Base-by-base conservation (phyloP, 2,329 filamentous ascomycete genomes). In the Chaetomiaceae sp. region DNA sequence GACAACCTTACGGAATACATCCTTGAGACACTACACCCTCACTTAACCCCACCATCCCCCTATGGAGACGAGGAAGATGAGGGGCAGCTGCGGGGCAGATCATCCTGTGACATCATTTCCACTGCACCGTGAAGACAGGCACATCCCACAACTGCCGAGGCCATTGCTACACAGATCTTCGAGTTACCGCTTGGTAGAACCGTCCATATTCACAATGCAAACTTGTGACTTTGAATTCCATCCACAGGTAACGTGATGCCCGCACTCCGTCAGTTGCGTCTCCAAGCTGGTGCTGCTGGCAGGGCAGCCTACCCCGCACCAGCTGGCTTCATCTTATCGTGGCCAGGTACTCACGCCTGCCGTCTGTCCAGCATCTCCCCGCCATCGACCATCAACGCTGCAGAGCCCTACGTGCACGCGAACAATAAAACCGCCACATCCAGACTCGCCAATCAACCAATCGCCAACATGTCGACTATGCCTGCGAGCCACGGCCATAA, bases 401-500 rank as follows among this genome's bases (percentile, higher is more conserved):
- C 33, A 29, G 32, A 35, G 9, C 14, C 17, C 15, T 39, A 26
- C 33, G 22, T 37, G 1, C 22, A 20, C 9, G 22, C 38, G 1
- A 27, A 20, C 9, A 3, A 24, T 24, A 15, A 32, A n/a, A n/a
- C n/a, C 39, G 11, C 12, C 27, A 34, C 29, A 30, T 10, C 24
- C 49, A 12, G 8, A 22, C 35, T n/a, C 14, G 10, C 37, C 5
- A 11, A 47, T 2, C n/a, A 38, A 26, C 27, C 47, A 42, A 42
- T 48, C 44, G 53, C 57, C 57, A 60, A 53, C 24, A 65, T 65
- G 62, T 60, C 62, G 26, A 59, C 61, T 5, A 63, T 65, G 61
- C 56, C 57, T 43, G 62, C 62, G 9, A 60, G 47, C 52, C 56
- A 60, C 58, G 67, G 66, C 49, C 67, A 70, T 58, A 67, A 58